These are phyloP conservation scores for Magnaporthales sp. DNA, from an alignment of 2,329 filamentous ascomycete species.

Conservation along the genomic window DNA sequence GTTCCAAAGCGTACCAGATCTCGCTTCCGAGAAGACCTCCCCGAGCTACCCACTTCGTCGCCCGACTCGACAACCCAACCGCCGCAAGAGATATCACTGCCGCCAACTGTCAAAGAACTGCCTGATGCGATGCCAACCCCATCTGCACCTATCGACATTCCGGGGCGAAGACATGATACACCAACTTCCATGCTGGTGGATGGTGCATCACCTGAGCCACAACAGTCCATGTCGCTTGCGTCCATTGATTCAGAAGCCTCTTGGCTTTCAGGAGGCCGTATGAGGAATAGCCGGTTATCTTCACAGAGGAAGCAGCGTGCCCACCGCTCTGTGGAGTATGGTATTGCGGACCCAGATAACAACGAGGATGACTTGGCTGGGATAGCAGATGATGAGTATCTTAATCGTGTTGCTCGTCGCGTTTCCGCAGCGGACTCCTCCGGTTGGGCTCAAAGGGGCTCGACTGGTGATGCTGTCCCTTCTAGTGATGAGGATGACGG, in stretches of 20 bases:
- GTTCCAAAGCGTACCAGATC: conserved; percentile 75
- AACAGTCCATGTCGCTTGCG: conserved; percentile 79
- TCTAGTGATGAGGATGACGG: conserved; percentile 52
- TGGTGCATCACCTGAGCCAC: conserved; percentile 44
- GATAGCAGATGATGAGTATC: conserved; percentile 65
- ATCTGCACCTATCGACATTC: conserved; percentile 11
- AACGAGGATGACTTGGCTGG: conserved; percentile 54
- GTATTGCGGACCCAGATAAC: conserved; percentile 30
- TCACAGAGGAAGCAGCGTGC: conserved; percentile 24
- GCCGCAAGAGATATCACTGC: conserved; percentile 49
- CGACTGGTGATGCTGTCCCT: conserved; percentile 40
- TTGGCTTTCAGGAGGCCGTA: conserved; percentile 73
- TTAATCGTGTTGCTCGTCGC: conserved; percentile 41
- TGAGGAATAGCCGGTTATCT: conserved; percentile 30
- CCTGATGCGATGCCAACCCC: conserved; percentile 3
- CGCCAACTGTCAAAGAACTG: conserved; percentile 16
- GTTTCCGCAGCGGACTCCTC: conserved; percentile 10
- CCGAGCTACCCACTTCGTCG: conserved; percentile 77
- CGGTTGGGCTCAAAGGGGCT: conserved; percentile 25
- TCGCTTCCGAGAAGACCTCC: conserved; percentile 85
- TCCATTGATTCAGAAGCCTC: conserved; percentile 94
- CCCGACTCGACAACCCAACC: conserved; percentile 75
- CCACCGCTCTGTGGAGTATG: conserved; percentile 26
- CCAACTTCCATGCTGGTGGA: conserved; percentile 33
- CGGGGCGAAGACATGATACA: conserved; percentile 30